These are phyloP conservation scores for Kingdonia uniflora DNA, from an alignment of 164 flowering plant genomes.

Conservation along the genomic window DNA sequence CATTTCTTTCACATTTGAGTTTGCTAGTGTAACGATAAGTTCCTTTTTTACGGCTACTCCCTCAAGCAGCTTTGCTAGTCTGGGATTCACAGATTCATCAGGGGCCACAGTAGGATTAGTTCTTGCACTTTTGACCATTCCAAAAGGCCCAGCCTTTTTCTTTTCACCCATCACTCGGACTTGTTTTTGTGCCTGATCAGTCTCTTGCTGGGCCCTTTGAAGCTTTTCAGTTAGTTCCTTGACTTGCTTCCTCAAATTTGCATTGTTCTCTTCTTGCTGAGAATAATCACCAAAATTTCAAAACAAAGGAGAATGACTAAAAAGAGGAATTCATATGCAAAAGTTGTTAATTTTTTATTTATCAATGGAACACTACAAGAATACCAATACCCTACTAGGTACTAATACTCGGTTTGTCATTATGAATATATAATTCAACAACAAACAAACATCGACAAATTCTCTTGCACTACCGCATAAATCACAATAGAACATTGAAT, in stretches of 20 bases:
- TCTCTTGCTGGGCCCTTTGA: slow-evolving; percentile 51
- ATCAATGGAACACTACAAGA: too few species aligned
- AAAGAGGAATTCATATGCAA: too few species aligned
- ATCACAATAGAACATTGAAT: too few species aligned
- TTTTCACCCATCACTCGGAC: slow-evolving; percentile 36
- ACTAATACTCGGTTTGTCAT: too few species aligned
- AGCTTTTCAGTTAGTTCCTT: slow-evolving; percentile 56
- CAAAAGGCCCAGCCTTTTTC: slow-evolving; percentile 79
- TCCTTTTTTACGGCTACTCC: slow-evolving; percentile 60
- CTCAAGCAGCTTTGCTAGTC: slow-evolving; percentile 63
- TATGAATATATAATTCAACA: too few species aligned
- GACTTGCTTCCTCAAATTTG: slow-evolving; percentile 53
- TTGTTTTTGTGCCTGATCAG: slow-evolving; percentile 53
- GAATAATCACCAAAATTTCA: too few species aligned
- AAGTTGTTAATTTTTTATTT: too few species aligned
- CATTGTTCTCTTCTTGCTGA: slow-evolving; percentile 59
- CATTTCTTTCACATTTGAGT: slow-evolving; percentile 64
- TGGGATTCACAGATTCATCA: slow-evolving; percentile 74
- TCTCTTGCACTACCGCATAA: too few species aligned
- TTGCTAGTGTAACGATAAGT: slow-evolving; percentile 75
- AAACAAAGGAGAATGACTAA: too few species aligned
- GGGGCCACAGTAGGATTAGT: slow-evolving; percentile 73
- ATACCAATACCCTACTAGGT: too few species aligned
- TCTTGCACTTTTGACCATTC: slow-evolving; percentile 76
- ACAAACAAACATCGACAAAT: too few species aligned